Evolutionary conservation across 2,329 filamentous ascomycete species (phyloP).

Genomic region (Colletotrichum liaoningense): DNA sequence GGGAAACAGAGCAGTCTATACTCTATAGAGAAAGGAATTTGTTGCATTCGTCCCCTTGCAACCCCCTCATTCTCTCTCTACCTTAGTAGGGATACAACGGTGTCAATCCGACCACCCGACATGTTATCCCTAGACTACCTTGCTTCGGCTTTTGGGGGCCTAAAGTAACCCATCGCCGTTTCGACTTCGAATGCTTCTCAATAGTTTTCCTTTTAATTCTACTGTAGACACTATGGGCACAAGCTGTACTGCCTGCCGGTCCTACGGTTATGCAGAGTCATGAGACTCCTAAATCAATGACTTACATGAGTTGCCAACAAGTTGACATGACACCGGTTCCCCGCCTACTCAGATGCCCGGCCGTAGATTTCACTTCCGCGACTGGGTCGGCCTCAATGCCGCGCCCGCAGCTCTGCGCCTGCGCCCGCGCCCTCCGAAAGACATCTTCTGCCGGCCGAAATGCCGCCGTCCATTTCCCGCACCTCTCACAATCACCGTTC

Average conservation of each 20-base stretch:
- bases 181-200: neutral
- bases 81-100: neutral
- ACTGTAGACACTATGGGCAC: neutral
- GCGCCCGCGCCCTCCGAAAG: conserved; percentile 25
- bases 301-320: conserved; percentile 9
- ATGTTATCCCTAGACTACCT: neutral
- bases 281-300: neutral
- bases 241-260: neutral
- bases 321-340: conserved; percentile 3
- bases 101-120: conserved; percentile 2
- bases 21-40: too few species aligned
- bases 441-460: neutral
- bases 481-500: neutral
- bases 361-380: neutral
- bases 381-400: conserved; percentile 19
- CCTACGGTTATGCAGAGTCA: conserved; percentile 10
- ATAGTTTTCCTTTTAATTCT: neutral
- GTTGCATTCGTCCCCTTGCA: neutral
- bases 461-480: conserved; percentile 10
- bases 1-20: neutral
- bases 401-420: conserved; percentile 32
- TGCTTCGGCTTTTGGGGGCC: neutral
- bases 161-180: neutral
- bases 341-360: neutral
- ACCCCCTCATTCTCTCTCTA: neutral